Base-by-base conservation (phyloP, 108 stramenopile species). In the Fistulifera solaris region DNA sequence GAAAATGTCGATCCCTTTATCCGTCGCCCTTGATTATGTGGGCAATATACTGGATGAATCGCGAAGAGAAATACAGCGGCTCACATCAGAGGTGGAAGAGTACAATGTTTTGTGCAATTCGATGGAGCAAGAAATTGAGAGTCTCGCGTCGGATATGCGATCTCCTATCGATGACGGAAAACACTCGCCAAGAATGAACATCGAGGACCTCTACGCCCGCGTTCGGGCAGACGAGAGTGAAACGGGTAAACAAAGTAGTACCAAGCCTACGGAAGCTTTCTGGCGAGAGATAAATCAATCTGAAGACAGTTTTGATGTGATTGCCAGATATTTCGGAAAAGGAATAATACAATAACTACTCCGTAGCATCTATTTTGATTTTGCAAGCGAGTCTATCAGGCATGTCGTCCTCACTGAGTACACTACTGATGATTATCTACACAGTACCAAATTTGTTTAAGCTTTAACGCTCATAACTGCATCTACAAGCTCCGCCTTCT, bases 221-320 rank as follows among this genome's bases (percentile, higher is more conserved):
- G 67, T 91, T 23, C 58, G 75, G 18, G 6, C 38, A 15, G 40
- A 24, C 18, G 62, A 73, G 14, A 38, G 22, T 31, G 57, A 54
- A 19, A 57, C 39, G 40, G 7, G 31, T 21, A 65, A 70, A 47
- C 65, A 40, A 52, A 72, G 46, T 18, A 38, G 63, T 13, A 66
- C 68, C 12, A 63, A 60, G 13, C 68, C 63, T 6, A 61, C 68
- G 22, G 87, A 89, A 66, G 78, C 76, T 8, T 89, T 89, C 57
- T 89, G 82, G 82, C 81, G 88, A 61, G 83, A 89, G 50, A 78
- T 89, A 76, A 78, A 77, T 38, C 68, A 80, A 48, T 66, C 75
- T 5, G 73, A 83, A 39, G 87, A 89, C 68, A 70, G 66, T 5
- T 83, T 84, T 38, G 81, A 89, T 40, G 82, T 78, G 0, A 72